Evolutionary conservation across 2,329 filamentous ascomycete species (phyloP).

Genomic region (Coccinonectria pachysandricola): DNA sequence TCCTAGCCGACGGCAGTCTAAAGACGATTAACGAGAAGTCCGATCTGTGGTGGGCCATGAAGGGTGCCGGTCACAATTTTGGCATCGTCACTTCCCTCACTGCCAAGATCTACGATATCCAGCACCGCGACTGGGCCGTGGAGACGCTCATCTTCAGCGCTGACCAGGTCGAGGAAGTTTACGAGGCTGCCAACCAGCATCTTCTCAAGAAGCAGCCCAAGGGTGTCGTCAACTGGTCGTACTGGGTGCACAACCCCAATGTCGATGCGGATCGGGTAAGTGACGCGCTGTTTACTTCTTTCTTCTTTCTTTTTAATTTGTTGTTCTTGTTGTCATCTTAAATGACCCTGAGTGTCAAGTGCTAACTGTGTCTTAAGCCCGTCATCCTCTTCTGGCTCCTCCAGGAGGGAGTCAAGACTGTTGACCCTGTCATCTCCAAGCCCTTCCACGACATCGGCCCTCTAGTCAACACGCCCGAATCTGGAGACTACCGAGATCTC

Average conservation of each 20-base stretch:
- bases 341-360: not conserved
- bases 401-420: conserved; percentile 30
- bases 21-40: conserved; percentile 11
- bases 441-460: conserved; percentile 35
- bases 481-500: conserved; percentile 13
- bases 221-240: conserved; percentile 40
- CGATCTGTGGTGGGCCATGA: conserved; percentile 27
- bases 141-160: conserved; percentile 34
- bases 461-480: conserved; percentile 19
- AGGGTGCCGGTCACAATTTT: conserved; percentile 25
- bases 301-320: rapidly evolving
- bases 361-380: conserved; percentile 17
- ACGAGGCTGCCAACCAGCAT: conserved; percentile 34
- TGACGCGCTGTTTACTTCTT: not conserved
- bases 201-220: conserved; percentile 31
- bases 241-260: conserved; percentile 31
- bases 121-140: conserved; percentile 16
- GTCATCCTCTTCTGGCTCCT: conserved; percentile 34
- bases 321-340: not conserved
- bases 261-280: conserved; percentile 31
- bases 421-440: conserved; percentile 30
- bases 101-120: conserved; percentile 22
- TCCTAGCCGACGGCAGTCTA: conserved; percentile 20
- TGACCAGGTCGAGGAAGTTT: conserved; percentile 39
- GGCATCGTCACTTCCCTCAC: conserved; percentile 21